These are phyloP conservation scores for Candida glucosophila DNA, from an alignment of 1,139 yeast genomes.

Conservation along the genomic window DNA sequence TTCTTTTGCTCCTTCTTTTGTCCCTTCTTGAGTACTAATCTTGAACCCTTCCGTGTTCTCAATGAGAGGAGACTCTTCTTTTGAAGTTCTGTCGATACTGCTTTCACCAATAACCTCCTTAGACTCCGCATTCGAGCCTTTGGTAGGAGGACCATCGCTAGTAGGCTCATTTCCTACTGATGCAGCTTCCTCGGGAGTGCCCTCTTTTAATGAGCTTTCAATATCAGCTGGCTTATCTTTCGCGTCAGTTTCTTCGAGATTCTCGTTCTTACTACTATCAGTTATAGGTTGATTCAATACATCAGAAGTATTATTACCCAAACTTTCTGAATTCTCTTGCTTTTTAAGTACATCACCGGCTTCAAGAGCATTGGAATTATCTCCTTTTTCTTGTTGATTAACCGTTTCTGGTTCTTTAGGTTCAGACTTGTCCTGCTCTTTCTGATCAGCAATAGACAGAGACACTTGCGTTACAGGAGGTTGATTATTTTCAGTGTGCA, in stretches of 20 bases:
- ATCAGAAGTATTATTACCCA: no score
- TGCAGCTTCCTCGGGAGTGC: no score
- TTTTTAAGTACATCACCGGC: no score
- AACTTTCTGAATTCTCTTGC: no score
- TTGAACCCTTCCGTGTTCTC: constrained; percentile 3
- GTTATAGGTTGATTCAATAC: no score
- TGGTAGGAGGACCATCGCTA: constrained; percentile 10
- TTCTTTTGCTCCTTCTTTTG: constrained; percentile 1
- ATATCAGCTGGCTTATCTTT: no score
- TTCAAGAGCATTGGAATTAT: no score
- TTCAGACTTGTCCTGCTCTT: constrained; percentile 6
- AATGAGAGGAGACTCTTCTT: constrained; percentile 5
- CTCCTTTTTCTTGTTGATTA: constrained; percentile 6
- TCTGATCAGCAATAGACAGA: no score
- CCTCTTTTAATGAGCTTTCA: no score
- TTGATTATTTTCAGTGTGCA: constrained; percentile 1
- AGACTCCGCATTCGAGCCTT: constrained; percentile 1
- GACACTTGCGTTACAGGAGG: not conserved
- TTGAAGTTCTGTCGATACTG: constrained; percentile 11
- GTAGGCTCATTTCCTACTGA: constrained; percentile 12
- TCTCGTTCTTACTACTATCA: no score
- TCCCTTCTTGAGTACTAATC: constrained; percentile 3
- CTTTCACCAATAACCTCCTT: constrained; percentile 5
- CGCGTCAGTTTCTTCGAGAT: no score
- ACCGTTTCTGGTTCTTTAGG: constrained; percentile 7